A percentile compares a stretch with the other conserved stretches of the same genome.
These are phyloP conservation scores for Curvularia sp. DNA, from an alignment of 2,329 filamentous ascomycete genomes.

Conservation along the genomic window DNA sequence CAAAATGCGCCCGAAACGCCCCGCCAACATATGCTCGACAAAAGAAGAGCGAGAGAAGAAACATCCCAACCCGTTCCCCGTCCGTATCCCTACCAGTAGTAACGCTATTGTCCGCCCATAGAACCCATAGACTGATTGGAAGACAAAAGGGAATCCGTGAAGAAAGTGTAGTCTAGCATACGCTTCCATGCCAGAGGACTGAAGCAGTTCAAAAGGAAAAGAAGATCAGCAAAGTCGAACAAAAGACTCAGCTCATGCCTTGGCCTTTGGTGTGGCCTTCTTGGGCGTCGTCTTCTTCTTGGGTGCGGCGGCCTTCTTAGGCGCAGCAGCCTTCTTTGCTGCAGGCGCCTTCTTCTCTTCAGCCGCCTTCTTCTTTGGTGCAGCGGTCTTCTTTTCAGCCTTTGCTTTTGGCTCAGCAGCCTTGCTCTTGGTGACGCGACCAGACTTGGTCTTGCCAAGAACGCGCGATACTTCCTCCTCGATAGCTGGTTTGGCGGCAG, in stretches of 20 bases:
- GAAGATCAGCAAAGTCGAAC: slow-evolving; percentile 39
- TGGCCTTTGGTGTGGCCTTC: slow-evolving; percentile 53
- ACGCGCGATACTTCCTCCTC: slow-evolving; percentile 72
- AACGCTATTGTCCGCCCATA: slow-evolving; percentile 15
- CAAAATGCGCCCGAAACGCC: slow-evolving; percentile 34
- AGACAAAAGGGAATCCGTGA: slow-evolving; percentile 28
- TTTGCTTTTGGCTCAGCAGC: slow-evolving; percentile 36
- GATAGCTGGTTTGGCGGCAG: slow-evolving; percentile 66
- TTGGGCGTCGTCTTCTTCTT: slow-evolving; percentile 60
- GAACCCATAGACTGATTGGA: slow-evolving; percentile 22
- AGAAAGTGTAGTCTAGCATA: slow-evolving; percentile 18
- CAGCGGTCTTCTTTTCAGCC: slow-evolving; percentile 1
- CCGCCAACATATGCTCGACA: slow-evolving; percentile 25
- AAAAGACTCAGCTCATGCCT: slow-evolving; percentile 37
- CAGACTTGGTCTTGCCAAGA: slow-evolving; percentile 83
- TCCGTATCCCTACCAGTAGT: slow-evolving; percentile 7
- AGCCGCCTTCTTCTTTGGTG: slow-evolving; percentile 43
- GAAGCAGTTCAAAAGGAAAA: slow-evolving; percentile 28
- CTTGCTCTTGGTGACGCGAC: slow-evolving; percentile 78
- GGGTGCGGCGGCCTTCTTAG: slow-evolving; percentile 55
- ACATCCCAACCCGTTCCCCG: slow-evolving; percentile 22
- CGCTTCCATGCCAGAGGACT: slow-evolving; percentile 15
- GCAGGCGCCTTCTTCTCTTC: slow-evolving; percentile 47
- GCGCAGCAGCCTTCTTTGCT: slow-evolving; percentile 47
- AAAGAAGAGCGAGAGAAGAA: slow-evolving; percentile 16